Base-by-base conservation (phyloP, 2,329 filamentous ascomycete genomes). In the Ustilaginoidea virens region DNA sequence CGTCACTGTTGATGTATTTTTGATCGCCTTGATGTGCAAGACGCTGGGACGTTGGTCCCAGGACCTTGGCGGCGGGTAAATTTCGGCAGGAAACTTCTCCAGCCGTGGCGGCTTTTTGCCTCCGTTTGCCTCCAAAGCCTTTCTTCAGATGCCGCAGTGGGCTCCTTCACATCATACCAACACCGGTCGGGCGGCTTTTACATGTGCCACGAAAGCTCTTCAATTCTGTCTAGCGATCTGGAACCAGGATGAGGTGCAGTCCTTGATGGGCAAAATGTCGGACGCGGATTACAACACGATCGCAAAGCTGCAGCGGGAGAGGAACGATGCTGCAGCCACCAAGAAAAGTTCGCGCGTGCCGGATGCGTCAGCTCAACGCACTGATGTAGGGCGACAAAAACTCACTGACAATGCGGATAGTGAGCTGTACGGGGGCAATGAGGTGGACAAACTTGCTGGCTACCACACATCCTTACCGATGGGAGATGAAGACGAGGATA, bases 401-500 rank as follows among this genome's bases (percentile, higher is more conserved):
- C 69, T 96, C 49, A 92, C 74, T 51, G 86, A 94, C 42, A 72
- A 69, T 50, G 86, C 86, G 59, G 90, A 96, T 53, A 87, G 72
- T 41, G 73, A 80, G 27, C 70, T 96, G 27, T 96, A 94, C 62
- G 82, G 85, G 34, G 68, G 71, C 48, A 71, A 80, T 54, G 74
- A 72, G 45, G 61, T 56, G 45, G 79, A 93, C 55, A 92, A 80
- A 52, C 94, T 74, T 58, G 70, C 80, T 10, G 87, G 85, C 39
- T 98, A 96, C 53, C 80, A 90, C 50, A 80, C 73, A n/a, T 85
- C 82, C 23, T 80, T 96, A 42, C 79, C 86, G 22, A 73, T 75
- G 32, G 73, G 71, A 43, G 80, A 79, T 47, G 78, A 76, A 31
- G 81, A 83, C 45, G 78, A 83, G 34, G 77, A 80, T 34, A 82